phyloP scores from a whole-genome alignment of 2,329 filamentous ascomycete species.

The Rhynchosporium secalis region DNA sequence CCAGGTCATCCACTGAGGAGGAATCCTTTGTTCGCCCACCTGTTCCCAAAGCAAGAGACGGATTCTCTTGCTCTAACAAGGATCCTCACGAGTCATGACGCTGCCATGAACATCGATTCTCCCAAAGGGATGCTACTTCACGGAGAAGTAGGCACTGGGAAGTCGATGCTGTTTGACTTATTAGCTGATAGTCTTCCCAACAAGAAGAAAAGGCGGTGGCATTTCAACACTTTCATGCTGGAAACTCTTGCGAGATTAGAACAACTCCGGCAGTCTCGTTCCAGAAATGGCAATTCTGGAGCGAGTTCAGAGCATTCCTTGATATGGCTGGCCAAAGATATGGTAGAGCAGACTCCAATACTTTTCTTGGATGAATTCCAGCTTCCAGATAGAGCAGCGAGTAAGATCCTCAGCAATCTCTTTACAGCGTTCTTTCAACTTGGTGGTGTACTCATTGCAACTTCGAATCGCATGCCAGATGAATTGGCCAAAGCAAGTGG shows the following conservation, averaged over 20 bases:
- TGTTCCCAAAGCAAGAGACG: conserved; percentile 57
- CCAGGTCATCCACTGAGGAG: conserved; percentile 56
- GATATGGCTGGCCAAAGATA: conserved; percentile 72
- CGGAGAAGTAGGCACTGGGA: conserved; percentile 80
- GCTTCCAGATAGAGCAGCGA: conserved; percentile 73
- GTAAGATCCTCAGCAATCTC: conserved; percentile 76
- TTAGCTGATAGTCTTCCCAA: conserved; percentile 78
- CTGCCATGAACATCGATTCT: conserved; percentile 69
- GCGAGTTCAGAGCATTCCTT: conserved; percentile 61
- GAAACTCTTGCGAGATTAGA: conserved; percentile 74
- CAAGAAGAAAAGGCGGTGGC: conserved; percentile 71
- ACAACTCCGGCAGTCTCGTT: conserved; percentile 49
- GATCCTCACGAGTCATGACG: conserved; percentile 69
- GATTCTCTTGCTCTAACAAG: conserved; percentile 66
- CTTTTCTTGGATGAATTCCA: conserved; percentile 84
- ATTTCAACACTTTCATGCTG: conserved; percentile 86
- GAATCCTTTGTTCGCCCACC: conserved; percentile 58
- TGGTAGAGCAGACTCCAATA: conserved; percentile 73
- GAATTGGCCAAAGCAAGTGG: conserved; percentile 76
- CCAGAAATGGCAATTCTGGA: conserved; percentile 10
- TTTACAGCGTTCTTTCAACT: conserved; percentile 81
- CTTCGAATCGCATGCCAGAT: conserved; percentile 81
- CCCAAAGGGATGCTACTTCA: conserved; percentile 75
- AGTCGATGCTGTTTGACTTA: conserved; percentile 81
- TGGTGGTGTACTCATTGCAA: conserved; percentile 77